Conservation (phyloP, 345 rosid species). For the Excoecaria agallocha region DNA sequence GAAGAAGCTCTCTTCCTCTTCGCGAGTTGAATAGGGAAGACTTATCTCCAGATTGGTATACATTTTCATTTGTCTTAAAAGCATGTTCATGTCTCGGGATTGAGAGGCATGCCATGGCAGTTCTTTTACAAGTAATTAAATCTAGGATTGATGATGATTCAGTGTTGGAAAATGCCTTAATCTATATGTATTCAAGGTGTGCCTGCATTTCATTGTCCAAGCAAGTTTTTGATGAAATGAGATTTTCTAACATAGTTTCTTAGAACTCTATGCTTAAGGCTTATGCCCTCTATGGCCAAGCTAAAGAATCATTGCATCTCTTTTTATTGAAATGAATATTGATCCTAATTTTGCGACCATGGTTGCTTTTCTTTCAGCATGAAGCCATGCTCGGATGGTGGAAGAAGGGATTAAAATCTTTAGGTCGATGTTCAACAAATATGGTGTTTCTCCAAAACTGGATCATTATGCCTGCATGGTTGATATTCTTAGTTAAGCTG, state of each 20-base stretch:
- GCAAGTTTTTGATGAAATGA: slow-evolving; percentile 67
- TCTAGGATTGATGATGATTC: slow-evolving; percentile 57
- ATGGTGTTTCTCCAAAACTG: slow-evolving; percentile 55
- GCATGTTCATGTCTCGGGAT: slow-evolving; percentile 78
- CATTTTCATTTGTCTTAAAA: slow-evolving; percentile 71
- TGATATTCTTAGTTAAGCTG: slow-evolving; percentile 82
- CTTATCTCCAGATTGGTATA: slow-evolving; percentile 65
- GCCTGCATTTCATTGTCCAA: slow-evolving; percentile 60
- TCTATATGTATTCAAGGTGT: slow-evolving; percentile 82
- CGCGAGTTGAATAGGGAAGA: slow-evolving; percentile 46
- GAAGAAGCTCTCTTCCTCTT: slow-evolving; percentile 62
- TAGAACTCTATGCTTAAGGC: slow-evolving; percentile 94
- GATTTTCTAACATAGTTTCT: slow-evolving; percentile 49
- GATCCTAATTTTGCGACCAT: slow-evolving; percentile 73
- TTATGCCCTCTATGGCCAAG: slow-evolving; percentile 74
- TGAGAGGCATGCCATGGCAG: slow-evolving; percentile 47
- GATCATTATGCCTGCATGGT: slow-evolving; percentile 87
- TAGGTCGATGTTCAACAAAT: slow-evolving; percentile 49
- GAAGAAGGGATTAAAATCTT: slow-evolving; percentile 65
- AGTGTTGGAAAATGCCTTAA: slow-evolving; percentile 64
- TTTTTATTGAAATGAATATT: slow-evolving; percentile 56
- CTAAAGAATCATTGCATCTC: slow-evolving; percentile 55
- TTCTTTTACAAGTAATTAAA: slow-evolving; percentile 64
- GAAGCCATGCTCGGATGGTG: slow-evolving; percentile 81
- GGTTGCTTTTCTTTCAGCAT: slow-evolving; percentile 80